Evolutionary conservation across 2,329 filamentous ascomycete species (phyloP), one percentile per base, ranked within the genome.

Genomic region (Chaetomiaceae sp.): DNA sequence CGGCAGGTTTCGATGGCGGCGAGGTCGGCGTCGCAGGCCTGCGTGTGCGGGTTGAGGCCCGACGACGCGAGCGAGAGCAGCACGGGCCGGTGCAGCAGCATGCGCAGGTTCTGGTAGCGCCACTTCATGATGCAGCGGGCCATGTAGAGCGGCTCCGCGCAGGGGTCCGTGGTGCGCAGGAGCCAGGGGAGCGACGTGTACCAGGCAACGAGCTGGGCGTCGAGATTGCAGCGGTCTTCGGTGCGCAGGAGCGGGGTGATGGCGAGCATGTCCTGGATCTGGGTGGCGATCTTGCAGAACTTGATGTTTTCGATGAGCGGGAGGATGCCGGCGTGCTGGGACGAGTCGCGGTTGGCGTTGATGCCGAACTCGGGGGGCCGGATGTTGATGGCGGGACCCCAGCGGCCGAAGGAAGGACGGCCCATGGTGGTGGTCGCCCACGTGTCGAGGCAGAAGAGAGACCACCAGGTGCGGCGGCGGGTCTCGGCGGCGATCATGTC

Each of bases 121-220:
- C 87, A 91, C 67, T 88, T 87, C 84, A 90, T 89, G 61, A 90
- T 80, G 58, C 82, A 82, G 46, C 87, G 79, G 1, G 85, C 81
- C 44, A 86, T 85, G 58, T 82, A 82, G 16, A 90, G 77, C 2
- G 85, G 81, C 59, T 88, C 84, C 0, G 85, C 82, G 64, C 85
- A 88, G 9, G 84, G 80, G 51, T 89, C 83, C 10, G 73, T 79
- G 18, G 81, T 79, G 59, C 80, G 76, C 30, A 86, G 73, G 13
- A 86, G 73, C 73, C 81, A 81, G 4, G 86, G 87, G 1, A 90
- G 76, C 45, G 79, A 82, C 51, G 82, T 81, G 68, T 87, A 84
- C 88, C 88, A 91, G 61, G 78, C 80, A 32, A 86, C 74, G 1
- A 91, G 76, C 62, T 89, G 83, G 2, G 73, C 73, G 62, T 91